Evolutionary conservation across 1,284 basidiomycete genomes (phyloP), one percentile per base, ranked within the genome.

Genomic region (Hymenochaete sp.): DNA sequence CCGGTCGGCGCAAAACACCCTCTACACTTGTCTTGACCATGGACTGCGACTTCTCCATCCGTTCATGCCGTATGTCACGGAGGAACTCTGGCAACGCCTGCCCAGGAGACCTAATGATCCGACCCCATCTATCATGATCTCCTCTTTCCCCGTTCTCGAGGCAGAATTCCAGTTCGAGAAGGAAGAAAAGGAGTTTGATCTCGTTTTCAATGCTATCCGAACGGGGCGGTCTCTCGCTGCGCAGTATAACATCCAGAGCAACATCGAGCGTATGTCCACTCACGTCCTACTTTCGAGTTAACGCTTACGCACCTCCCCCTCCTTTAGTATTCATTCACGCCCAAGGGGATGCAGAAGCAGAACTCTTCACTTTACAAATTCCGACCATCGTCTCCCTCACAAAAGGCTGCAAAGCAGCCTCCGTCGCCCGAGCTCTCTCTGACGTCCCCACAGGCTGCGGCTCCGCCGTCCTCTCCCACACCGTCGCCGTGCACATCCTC

Each of bases 31-130:
- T 61, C 72, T 98, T 32, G 96, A 99, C 57, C 68, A 82, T 47
- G 96, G 95, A 9, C 70, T 98, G 42, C 79, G 83, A 39, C 71
- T 99, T 7, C 71, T 98, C 10, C 96, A 98, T 64, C 95, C 96
- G 1, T 95, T 98, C 70, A 98, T 98, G 96, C 96, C 96, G 1
- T 98, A 86, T 63, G 92, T 99, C 35, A 98, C 95, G 1, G 96
- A 99, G 66, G 96, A 98, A 64, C 69, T 99, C 14, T 98, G 96
- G 96, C 96, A 99, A 63, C 80, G 93, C 35, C 71, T 98, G 8
- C 93, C 93, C 0, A 72, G 92, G 10, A 72, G 93, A 46, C 79
- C 83, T 0, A 82, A 82, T 42, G 93, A 98, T 62, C 58, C 72
- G 7, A 87, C 83, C 7, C 78, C 82, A 16, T 91, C 90, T 0